Base-by-base conservation (phyloP, 2,329 filamentous ascomycete species). In the Purpureocillium takamizusanense region DNA sequence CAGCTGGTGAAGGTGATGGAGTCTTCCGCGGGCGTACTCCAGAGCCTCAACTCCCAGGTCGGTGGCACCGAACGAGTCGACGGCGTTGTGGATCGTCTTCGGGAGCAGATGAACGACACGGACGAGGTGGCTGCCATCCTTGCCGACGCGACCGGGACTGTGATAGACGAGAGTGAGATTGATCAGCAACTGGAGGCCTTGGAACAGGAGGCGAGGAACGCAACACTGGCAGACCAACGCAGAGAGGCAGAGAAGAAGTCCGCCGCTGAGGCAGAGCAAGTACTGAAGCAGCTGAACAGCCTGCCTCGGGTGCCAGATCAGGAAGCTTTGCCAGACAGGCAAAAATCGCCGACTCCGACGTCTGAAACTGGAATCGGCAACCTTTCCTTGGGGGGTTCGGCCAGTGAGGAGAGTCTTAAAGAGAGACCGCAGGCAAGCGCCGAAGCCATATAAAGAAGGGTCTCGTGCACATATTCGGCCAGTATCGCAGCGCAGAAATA, bases 101-200 rank as follows among this genome's bases (percentile, higher is more conserved):
- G 83, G 37, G 82, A 89, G 49, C 81, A 94, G 63, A 92, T 92
- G 77, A 73, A 66, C 37, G 78, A 83, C 50, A 79, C 83, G 17
- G 88, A 95, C 54, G 90, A 97, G 63, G 76, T 97, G 16, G 78
- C 79, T 21, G 76, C 73, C 39, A 81, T 90, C 31, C 73, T 97
- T 45, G 78, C 80, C 37, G 86, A 92, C 48, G 50, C 54, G 6
- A 69, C 64, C 11, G 65, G 62, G 12, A 55, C 51, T 31, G 59
- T 58, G 1, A 68, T 94, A 25, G 86, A 95, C 56, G 89, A 95
- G 53, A 72, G 55, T 15, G 89, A 94, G 57, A 77, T 97, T 39
- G 88, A 95, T 49, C 84, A 90, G 43, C 90, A 95, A 64, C 71
- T 97, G 34, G 83, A 84, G 48, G 80, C 72, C 4, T 66, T 98